Evolutionary conservation across 2,329 filamentous ascomycete species (phyloP).

Genomic region (Xylariaceae sp.): DNA sequence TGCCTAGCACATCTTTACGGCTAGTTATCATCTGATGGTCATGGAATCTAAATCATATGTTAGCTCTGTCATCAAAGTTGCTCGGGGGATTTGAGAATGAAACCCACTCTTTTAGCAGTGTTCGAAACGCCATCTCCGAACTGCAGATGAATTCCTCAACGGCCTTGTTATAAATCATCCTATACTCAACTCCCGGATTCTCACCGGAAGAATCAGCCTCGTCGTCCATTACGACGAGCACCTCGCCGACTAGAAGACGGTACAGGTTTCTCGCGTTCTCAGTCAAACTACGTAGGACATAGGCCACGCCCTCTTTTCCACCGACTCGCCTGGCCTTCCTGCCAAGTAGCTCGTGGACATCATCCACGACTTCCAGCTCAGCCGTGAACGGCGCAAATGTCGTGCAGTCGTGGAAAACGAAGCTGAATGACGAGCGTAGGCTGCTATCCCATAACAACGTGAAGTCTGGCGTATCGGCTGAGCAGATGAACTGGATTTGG

Average conservation of each 20-base stretch:
- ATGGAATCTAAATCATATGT: conserved; percentile 60
- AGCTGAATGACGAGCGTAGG: conserved; percentile 75
- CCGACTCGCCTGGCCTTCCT: conserved; percentile 73
- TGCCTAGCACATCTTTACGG: conserved; percentile 76
- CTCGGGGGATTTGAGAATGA: conserved; percentile 14
- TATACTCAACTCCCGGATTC: conserved; percentile 75
- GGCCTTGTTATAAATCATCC: conserved; percentile 88
- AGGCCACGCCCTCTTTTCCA: conserved; percentile 85
- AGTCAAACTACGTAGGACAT: conserved; percentile 82
- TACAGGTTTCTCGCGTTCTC: conserved; percentile 90
- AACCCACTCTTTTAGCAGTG: conserved; percentile 80
- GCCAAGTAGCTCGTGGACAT: conserved; percentile 81
- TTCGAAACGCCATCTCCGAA: conserved; percentile 92
- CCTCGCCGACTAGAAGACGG: conserved; percentile 75
- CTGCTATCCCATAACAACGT: conserved; percentile 83
- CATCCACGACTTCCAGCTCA: conserved; percentile 81
- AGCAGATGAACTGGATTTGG: conserved; percentile 66
- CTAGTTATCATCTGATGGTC: conserved; percentile 97
- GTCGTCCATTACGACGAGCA: conserved; percentile 65
- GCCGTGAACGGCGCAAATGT: conserved; percentile 71
- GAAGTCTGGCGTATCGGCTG: conserved; percentile 83
- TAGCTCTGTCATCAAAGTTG: conserved; percentile 10
- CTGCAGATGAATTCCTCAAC: conserved; percentile 96
- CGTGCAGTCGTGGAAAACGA: conserved; percentile 89
- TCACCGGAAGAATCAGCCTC: conserved; percentile 48